Evolutionary conservation across 2,329 filamentous ascomycete species (phyloP).

Genomic region (Drechmeria coniospora): DNA sequence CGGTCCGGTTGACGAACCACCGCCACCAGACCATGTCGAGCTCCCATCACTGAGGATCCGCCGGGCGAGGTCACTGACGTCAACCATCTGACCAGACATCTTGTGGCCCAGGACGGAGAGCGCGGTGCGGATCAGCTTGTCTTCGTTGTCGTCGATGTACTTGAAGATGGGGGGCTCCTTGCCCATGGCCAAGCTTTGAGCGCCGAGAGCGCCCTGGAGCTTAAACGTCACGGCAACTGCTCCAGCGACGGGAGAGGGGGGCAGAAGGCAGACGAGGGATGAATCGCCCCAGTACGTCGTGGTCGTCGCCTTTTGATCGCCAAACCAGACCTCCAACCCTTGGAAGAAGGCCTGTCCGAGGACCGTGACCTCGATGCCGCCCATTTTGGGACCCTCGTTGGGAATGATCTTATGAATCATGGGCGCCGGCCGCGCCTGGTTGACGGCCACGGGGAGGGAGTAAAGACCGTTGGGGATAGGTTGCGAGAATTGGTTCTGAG

Average conservation of each 20-base stretch:
- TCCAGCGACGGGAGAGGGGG: slow-evolving; percentile 52
- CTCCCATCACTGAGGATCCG: slow-evolving; percentile 38
- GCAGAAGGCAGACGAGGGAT: slow-evolving; percentile 64
- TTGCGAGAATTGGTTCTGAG: slow-evolving; percentile 29
- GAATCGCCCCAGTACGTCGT: slow-evolving; percentile 71
- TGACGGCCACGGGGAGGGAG: slow-evolving; percentile 31
- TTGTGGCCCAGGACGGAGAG: slow-evolving; percentile 49
- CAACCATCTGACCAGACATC: slow-evolving; percentile 46
- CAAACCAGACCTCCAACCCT: slow-evolving; percentile 72
- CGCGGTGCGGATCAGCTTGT: slow-evolving; percentile 52
- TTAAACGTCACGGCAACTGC: slow-evolving; percentile 58
- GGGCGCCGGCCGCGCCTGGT: slow-evolving; percentile 29
- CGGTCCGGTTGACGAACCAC: slow-evolving; percentile 21
- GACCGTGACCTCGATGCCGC: slow-evolving; percentile 77
- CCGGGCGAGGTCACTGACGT: slow-evolving; percentile 45
- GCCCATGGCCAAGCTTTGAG: slow-evolving; percentile 18
- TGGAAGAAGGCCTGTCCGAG: slow-evolving; percentile 67
- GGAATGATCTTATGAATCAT: slow-evolving; percentile 76
- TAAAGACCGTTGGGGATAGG: slow-evolving; percentile 33
- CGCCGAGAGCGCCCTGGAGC: slow-evolving; percentile 26
- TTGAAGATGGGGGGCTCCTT: slow-evolving; percentile 44
- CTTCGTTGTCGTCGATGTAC: slow-evolving; percentile 58
- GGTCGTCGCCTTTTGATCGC: slow-evolving; percentile 45
- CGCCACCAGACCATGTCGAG: slow-evolving; percentile 29
- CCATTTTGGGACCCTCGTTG: slow-evolving; percentile 62